Base-by-base conservation (phyloP, 495 filamentous ascomycete species). In the Staphylotrichum longicolle region DNA sequence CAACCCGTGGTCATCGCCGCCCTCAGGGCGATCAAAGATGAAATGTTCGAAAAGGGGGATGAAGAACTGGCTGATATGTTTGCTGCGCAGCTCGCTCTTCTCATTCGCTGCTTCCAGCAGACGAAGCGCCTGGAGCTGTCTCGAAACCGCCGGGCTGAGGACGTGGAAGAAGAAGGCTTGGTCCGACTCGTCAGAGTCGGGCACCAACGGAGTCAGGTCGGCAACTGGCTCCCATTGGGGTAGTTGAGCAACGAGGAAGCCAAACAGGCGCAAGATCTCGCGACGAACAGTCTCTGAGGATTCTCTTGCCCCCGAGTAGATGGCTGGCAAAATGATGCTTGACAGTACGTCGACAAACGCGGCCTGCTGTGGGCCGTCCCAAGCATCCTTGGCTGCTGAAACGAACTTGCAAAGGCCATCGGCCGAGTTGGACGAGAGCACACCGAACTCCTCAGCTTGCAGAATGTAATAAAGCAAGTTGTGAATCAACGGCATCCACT, bases 141-240 rank as follows among this genome's bases (percentile, higher is more conserved):
- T 86, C 58, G 94, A 88, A 48, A 93, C 87, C 62, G 96, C 95
- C 50, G 95, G 93, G 60, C 95, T 91, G 12, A 98, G 80, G 45
- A 96, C 83, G 63, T 96, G 96, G 72, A 79, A 88, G 77, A 98
- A 98, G 76, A 98, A 96, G 7, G 88, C 94, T 3, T 97, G 91
- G 44, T 96, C 85, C 5, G 78, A 74, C 20, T 80, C 77, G 48
- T 96, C 93, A 54, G 88, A 85, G 3, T 80, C 84, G 40, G 87
- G 84, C 39, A 93, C 83, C 30, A 98, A 81, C 0, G 79, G 77
- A 53, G 83, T 78, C 79, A 98, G 83, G 69, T 96, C 95, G 39
- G 81, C 77, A 45, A 96, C 82, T 47, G 85, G 80, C 5, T 80
- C 64, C 84, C 89, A 90, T 10, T 78, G 66, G 3, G 88, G 82